phyloP scores from a whole-genome alignment of 2,329 filamentous ascomycete genomes.

The Exophiala sideris region DNA sequence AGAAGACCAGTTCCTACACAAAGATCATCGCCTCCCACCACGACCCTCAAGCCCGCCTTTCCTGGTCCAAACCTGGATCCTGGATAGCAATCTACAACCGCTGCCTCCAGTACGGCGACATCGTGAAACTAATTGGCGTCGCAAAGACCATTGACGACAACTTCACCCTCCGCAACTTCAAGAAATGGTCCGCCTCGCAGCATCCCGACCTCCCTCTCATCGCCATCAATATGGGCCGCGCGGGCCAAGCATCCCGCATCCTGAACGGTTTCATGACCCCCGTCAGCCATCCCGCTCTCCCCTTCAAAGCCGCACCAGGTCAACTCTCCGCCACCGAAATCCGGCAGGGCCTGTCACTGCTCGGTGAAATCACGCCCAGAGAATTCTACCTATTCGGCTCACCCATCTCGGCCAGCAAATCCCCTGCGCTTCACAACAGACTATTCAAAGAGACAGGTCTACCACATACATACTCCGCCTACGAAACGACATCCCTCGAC shows the following conservation, averaged over 20 bases:
- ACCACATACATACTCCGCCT: slow-evolving; percentile 73
- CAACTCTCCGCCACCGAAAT: slow-evolving; percentile 91
- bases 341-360: slow-evolving; percentile 68
- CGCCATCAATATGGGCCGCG: slow-evolving; percentile 88
- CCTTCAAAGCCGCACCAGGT: slow-evolving; percentile 88
- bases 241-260: slow-evolving; percentile 84
- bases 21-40: slow-evolving; percentile 95
- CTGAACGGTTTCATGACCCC: slow-evolving; percentile 92
- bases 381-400: slow-evolving; percentile 85
- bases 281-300: slow-evolving; percentile 83
- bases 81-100: slow-evolving; percentile 90
- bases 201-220: slow-evolving; percentile 77
- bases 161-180: slow-evolving; percentile 78
- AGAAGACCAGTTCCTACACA: slow-evolving; percentile 66
- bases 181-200: slow-evolving; percentile 66
- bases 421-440: slow-evolving; percentile 83
- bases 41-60: slow-evolving; percentile 72
- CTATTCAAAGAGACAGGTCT: slow-evolving; percentile 74
- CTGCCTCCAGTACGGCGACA: slow-evolving; percentile 82
- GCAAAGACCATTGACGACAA: slow-evolving; percentile 79
- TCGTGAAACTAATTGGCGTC: slow-evolving; percentile 89
- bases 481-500: slow-evolving; percentile 67
- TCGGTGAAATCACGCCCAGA: slow-evolving; percentile 72
- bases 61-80: slow-evolving; percentile 79
- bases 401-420: slow-evolving; percentile 77